Conservation (phyloP, 2,329 filamentous ascomycete species). For the Dothideomycetes sp. region DNA sequence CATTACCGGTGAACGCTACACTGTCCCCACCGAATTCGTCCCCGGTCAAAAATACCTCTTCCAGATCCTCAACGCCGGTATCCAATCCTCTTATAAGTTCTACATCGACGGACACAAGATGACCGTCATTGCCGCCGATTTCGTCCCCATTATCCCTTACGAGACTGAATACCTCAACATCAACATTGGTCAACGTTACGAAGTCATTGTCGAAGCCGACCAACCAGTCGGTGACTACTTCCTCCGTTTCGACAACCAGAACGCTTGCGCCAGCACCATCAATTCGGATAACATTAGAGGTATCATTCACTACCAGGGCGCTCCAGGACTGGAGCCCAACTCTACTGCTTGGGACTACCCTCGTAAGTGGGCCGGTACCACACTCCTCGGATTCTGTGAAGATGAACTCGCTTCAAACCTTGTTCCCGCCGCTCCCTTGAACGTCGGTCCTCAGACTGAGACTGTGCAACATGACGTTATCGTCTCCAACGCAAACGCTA, state of each 20-base stretch:
- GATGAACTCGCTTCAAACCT: slow-evolving; percentile 29
- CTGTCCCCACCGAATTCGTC: slow-evolving; percentile 19
- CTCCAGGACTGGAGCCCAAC: slow-evolving; percentile 20
- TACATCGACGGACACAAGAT: slow-evolving; percentile 33
- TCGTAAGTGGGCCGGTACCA: slow-evolving; percentile 16
- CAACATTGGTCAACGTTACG: slow-evolving; percentile 29
- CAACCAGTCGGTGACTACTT: slow-evolving; percentile 23
- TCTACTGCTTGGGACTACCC: slow-evolving; percentile 26
- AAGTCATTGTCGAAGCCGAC: slow-evolving; percentile 24
- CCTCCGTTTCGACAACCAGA: slow-evolving; percentile 30
- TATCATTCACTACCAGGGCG: slow-evolving; percentile 29
- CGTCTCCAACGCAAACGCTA: slow-evolving; percentile 23
- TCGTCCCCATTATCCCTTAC: slow-evolving; percentile 30
- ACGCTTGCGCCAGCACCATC: slow-evolving; percentile 29
- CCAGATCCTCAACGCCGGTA: slow-evolving; percentile 27
- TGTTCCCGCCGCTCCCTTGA: slow-evolving; percentile 21
- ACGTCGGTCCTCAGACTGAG: slow-evolving; percentile 18
- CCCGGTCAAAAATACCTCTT: slow-evolving; percentile 24
- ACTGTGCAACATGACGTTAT: slow-evolving; percentile 25
- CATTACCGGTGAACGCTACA: slow-evolving; percentile 23
- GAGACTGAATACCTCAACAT: slow-evolving; percentile 28
- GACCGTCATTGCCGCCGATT: slow-evolving; percentile 32
- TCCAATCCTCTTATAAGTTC: slow-evolving; percentile 35
- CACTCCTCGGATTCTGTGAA: slow-evolving; percentile 18
- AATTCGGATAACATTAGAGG: slow-evolving; percentile 24